Conservation (phyloP, 257 asterid species). For the Solanum megistacrolobum region DNA sequence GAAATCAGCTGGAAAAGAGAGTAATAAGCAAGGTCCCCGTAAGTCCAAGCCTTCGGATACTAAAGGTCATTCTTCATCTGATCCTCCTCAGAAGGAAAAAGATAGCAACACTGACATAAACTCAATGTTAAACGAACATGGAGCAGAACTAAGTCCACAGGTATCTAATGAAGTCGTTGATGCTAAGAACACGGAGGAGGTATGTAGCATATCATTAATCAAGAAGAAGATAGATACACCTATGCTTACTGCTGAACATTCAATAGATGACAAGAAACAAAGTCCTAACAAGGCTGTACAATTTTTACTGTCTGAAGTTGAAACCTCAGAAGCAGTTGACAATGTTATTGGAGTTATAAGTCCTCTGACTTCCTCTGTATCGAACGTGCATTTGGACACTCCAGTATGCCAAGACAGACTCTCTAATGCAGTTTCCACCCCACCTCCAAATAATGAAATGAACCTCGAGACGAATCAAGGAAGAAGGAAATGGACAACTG, state of each 20-base stretch:
- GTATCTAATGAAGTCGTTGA: slow-evolving; percentile 5
- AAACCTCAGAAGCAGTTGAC: slow-evolving; percentile 1
- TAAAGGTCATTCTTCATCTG: slow-evolving; percentile 11
- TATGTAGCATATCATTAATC: slow-evolving; percentile 26
- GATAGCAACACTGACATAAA: background rate
- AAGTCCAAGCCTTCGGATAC: slow-evolving; percentile 9
- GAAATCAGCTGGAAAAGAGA: slow-evolving; percentile 16
- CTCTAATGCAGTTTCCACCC: slow-evolving; percentile 30
- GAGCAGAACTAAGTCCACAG: background rate
- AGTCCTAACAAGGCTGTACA: background rate
- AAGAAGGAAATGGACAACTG: slow-evolving; percentile 61
- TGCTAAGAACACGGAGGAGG: slow-evolving; percentile 24
- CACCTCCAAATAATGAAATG: slow-evolving; percentile 31
- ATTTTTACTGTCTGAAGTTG: background rate
- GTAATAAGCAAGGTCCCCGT: slow-evolving; percentile 13
- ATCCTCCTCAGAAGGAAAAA: slow-evolving; percentile 7
- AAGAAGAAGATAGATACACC: slow-evolving; percentile 23
- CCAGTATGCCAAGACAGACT: slow-evolving; percentile 25
- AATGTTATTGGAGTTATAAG: background rate
- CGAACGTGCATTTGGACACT: slow-evolving; percentile 16
- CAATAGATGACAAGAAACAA: slow-evolving; percentile 12
- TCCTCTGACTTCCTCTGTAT: slow-evolving; percentile 4
- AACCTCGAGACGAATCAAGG: slow-evolving; percentile 23
- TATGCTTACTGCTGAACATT: slow-evolving; percentile 4
- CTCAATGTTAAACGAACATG: background rate